Evolutionary conservation across 441 rosid species (phyloP).

Genomic region (Omphalea diandra): DNA sequence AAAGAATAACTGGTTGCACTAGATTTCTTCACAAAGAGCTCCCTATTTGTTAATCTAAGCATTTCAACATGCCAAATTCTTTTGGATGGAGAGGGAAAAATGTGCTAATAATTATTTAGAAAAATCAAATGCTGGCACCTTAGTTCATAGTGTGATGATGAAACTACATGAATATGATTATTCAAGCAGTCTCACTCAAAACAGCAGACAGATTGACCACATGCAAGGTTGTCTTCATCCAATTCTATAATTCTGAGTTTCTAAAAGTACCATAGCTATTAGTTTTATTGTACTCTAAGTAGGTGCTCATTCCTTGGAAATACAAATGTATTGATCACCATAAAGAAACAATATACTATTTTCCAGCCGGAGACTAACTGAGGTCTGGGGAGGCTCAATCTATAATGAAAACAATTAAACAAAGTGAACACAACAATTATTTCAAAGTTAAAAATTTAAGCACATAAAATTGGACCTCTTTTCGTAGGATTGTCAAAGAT

Average conservation of each 20-base stretch:
- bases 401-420: neutral
- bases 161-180: neutral
- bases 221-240: neutral
- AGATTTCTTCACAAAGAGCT: neutral
- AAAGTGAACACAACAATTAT: slow-evolving; percentile 2
- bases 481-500: slow-evolving; percentile 74
- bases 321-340: neutral
- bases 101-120: neutral
- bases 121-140: no score
- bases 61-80: neutral
- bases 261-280: neutral
- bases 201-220: neutral
- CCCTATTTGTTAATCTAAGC: neutral
- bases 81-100: neutral
- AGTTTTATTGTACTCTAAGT: neutral
- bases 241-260: neutral
- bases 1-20: neutral
- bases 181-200: neutral
- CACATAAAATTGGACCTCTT: slow-evolving; percentile 51
- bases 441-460: slow-evolving; percentile 4
- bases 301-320: neutral
- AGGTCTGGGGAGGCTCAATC: slow-evolving; percentile 4
- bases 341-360: neutral
- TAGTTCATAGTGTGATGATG: neutral
- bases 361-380: neutral